Base-by-base conservation (phyloP, 495 filamentous ascomycete genomes). In the Hypoxylon lienhwacheense region DNA sequence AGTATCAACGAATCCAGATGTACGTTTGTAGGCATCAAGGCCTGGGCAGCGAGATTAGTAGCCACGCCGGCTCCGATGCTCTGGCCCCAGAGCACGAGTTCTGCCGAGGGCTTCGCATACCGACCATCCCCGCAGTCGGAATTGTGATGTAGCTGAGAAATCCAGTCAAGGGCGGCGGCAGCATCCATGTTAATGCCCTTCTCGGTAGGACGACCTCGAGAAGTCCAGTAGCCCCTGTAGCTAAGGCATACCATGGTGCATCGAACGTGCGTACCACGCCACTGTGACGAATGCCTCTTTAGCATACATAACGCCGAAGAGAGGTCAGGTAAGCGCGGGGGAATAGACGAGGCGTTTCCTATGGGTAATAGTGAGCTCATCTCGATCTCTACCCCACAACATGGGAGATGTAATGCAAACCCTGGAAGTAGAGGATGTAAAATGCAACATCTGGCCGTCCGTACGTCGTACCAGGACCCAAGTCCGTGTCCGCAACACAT, bases 141-240 rank as follows among this genome's bases (percentile, higher is more conserved):
- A 20, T 53, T 61, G 32, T 61, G 46, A 32, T 71, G 69, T 28
- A 66, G 39, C 48, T 79, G 49, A 21, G 68, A 69, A 26, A 81
- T 77, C 74, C 78, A 83, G n/a, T 69, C 52, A 36, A 85, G 67
- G 32, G 83, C 79, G 5, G 85, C 85, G 36, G 77, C 70, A 1
- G 84, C 77, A 66, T 90, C 88, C 15, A 71, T 67, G 45, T 83
- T 77, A 35, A 91, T 80, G 1, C 87, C 88, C 3, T 64, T 68
- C 62, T 89, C 84, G 2, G 84, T 83, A 5, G 85, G 77, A 2
- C 82, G 74, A 11, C 89, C 88, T 2, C 77, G 75, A 1, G 86
- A 91, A 11, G 79, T 89, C 89, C 89, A 92, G 64, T 86, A 92
- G 15, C 86, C 86, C 46, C 86, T 81, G 60, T 89, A 89, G 22